Evolutionary conservation across 768 basidiomycete species (phyloP).

Genomic region (Termitomyces sp.): DNA sequence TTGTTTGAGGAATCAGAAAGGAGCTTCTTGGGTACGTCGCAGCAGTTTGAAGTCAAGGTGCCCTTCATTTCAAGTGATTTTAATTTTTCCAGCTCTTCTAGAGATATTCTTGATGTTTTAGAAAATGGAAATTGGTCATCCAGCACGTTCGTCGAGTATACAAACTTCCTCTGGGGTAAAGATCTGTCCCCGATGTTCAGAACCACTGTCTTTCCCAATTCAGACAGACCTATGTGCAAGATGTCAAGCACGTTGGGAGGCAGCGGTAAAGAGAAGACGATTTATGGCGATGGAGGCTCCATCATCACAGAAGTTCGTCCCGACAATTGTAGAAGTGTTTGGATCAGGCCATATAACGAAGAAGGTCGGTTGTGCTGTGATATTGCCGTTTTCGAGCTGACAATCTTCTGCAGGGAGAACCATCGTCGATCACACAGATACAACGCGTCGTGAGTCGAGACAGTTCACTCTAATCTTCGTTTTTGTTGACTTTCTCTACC

Average conservation of each 20-base stretch:
- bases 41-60: neutral
- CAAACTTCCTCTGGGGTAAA: neutral
- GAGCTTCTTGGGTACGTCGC: neutral
- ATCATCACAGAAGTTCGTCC: neutral
- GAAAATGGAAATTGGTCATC: constrained; percentile 2
- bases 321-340: neutral
- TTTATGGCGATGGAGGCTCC: neutral
- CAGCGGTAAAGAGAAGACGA: neutral
- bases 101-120: constrained; percentile 3
- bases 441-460: neutral
- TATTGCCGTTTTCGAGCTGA: neutral
- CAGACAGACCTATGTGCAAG: neutral
- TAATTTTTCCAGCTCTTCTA: neutral
- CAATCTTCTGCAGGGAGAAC: neutral
- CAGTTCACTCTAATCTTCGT: neutral
- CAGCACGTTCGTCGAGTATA: neutral
- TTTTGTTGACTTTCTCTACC: neutral
- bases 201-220: neutral
- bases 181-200: constrained; percentile 3
- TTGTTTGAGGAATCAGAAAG: neutral
- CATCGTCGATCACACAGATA: neutral
- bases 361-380: neutral
- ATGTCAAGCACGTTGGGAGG: constrained; percentile 1
- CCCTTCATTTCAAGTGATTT: neutral
- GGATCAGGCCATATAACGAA: neutral